Base-by-base conservation (phyloP, 352 stramenopile genomes). In the Pythium dissotocum region DNA sequence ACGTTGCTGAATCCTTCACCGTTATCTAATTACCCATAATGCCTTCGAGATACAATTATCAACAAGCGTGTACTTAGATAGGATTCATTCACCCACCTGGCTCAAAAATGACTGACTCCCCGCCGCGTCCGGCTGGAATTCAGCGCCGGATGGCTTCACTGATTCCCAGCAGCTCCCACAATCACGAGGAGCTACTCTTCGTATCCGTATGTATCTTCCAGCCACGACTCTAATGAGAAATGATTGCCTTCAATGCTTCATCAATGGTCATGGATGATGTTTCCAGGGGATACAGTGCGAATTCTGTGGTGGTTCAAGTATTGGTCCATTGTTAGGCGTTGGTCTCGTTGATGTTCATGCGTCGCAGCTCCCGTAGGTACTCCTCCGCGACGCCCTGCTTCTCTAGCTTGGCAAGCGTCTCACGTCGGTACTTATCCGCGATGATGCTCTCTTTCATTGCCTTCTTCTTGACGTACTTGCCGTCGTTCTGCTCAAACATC, bases 401-500 rank as follows among this genome's bases (percentile, higher is more conserved):
- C 65, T 91, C 67, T 33, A 94, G 70, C 42, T 69, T 73, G 12
- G 82, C 71, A 16, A 94, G 67, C 30, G 86, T 88, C 36, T 90
- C 79, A 10, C 75, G 61, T 0, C 85, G 73, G 60, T 91, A 81
- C 66, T 94, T 94, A 63, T 94, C 85, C 7, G 83, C 85, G 42
- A 94, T 63, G 66, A 91, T 91, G 46, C 74, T 80, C 65, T 92
- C 85, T 58, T 89, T 90, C 58, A 87, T 72, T 26, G 66, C 67
- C 63, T 91, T 92, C 74, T 91, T 94, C 67, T 87, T 84, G 16
- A 75, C 55, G 55, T 85, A 88, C 67, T 88, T 90, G 63, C 73
- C 78, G 63, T 91, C 84, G 58, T 88, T 90, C 54, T 85, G 73
- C 63, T 80, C 78, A 38, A 89, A 87, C 67, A 89, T 70, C 63